Conservation (phyloP, 108 stramenopile genomes). For the Pseudonitzschia delicatissima region DNA sequence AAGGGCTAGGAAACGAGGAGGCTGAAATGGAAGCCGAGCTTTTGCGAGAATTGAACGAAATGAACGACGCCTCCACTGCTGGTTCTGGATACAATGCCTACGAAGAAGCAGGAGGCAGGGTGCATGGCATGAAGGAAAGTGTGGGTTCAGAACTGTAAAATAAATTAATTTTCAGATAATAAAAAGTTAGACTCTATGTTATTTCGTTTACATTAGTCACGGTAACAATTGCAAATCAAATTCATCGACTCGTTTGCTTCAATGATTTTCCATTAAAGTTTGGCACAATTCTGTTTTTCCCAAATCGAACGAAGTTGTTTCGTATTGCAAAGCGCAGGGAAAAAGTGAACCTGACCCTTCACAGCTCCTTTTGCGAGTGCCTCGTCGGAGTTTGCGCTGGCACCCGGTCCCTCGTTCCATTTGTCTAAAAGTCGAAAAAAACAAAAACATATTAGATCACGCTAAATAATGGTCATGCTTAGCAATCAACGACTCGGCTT, state of each 20-base stretch:
- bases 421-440: slow-evolving; percentile 19
- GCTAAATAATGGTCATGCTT: too few relatives aligned
- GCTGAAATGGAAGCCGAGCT: slow-evolving; percentile 85
- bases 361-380: slow-evolving; percentile 31
- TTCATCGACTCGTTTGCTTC: too few relatives aligned
- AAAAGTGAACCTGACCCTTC: slow-evolving; percentile 63
- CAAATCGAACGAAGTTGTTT: slow-evolving; percentile 61
- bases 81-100: slow-evolving; percentile 73
- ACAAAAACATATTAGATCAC: too few relatives aligned
- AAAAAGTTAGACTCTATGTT: too few relatives aligned
- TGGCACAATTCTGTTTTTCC: slow-evolving; percentile 54
- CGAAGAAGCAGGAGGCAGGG: slow-evolving; percentile 75
- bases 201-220: neutral
- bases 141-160: slow-evolving; percentile 53
- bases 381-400: slow-evolving; percentile 40
- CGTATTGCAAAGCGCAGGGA: slow-evolving; percentile 59
- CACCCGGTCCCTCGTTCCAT: slow-evolving; percentile 61
- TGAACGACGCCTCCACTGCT: slow-evolving; percentile 34
- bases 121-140: slow-evolving; percentile 77
- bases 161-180: neutral
- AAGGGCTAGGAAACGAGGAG: slow-evolving; percentile 85
- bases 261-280: slow-evolving; percentile 24
- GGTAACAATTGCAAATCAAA: neutral
- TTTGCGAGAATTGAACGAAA: slow-evolving; percentile 59
- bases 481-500: too few relatives aligned